A percentile compares a stretch with the other conserved stretches of the same genome.
Evolutionary conservation across 1,284 basidiomycete genomes (phyloP).

Genomic region (Pseudomicrostroma phylloplanum): DNA sequence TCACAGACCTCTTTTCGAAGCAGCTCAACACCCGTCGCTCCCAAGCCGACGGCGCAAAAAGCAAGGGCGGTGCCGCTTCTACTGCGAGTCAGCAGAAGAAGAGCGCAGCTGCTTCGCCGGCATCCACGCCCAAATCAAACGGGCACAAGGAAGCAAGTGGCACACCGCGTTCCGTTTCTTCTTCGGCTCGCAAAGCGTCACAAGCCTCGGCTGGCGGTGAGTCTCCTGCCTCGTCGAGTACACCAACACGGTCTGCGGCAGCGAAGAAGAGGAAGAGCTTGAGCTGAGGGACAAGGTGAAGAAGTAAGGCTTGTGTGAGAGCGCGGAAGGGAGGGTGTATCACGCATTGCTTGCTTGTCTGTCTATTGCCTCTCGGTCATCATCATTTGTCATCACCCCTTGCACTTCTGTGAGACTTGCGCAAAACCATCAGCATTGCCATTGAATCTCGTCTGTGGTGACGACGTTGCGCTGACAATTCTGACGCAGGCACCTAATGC

Average conservation of each 20-base stretch:
- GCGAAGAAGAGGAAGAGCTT: slow-evolving; percentile 7
- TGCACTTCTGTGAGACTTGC: too few relatives aligned
- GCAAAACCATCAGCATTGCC: too few relatives aligned
- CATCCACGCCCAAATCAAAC: background rate
- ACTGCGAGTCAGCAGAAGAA: background rate
- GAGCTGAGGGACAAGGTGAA: background rate
- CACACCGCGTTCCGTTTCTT: background rate
- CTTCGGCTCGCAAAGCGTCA: background rate
- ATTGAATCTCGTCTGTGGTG: too few relatives aligned
- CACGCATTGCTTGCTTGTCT: too few relatives aligned
- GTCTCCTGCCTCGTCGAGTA: background rate
- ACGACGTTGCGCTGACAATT: too few relatives aligned
- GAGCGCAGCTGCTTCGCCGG: background rate
- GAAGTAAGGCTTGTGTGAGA: background rate
- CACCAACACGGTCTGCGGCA: background rate
- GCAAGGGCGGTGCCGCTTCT: background rate
- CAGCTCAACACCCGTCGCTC: background rate
- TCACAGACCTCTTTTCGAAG: slow-evolving; percentile 15
- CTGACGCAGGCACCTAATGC: too few relatives aligned
- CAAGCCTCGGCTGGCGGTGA: background rate
- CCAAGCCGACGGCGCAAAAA: background rate
- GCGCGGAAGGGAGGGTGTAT: background rate
- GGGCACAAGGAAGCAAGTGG: slow-evolving; percentile 3
- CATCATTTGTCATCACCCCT: too few relatives aligned
- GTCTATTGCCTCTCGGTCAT: too few relatives aligned